Evolutionary conservation across 2,329 filamentous ascomycete genomes (phyloP), one percentile per base, ranked within the genome.

Genomic region (Pyricularia sp.): DNA sequence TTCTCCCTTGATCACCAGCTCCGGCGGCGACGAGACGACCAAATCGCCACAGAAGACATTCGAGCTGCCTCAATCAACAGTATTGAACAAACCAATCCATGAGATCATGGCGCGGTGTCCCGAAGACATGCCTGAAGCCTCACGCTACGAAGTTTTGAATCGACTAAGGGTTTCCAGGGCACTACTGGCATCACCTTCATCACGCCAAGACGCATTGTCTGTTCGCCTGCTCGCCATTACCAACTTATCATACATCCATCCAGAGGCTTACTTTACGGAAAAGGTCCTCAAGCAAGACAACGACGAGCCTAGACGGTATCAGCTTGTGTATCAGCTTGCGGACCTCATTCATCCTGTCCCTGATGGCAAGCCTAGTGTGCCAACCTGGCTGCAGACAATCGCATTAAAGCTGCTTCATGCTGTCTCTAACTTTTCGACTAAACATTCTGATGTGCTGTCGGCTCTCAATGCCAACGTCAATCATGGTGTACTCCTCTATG

Each of bases 401-500:
- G 92, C 93, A 9, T 83, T 99, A 68, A 86, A 88, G 67, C 86
- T 94, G 0, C 83, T 99, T 67, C 93, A 97, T 76, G 92, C 92
- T n/a, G 84, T 99, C 69, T 88, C 92, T 7, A 91, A 88, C 75
- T 92, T 92, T 76, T 90, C 91, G 74, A 82, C 85, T 69, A 94
- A 93, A 75, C 87, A 90, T 33, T 82, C 88, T 42, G 95, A 99
- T 77, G 90, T 99, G 28, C 89, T 93, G 71, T 89, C 92, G 61
- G 93, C 95, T n/a, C 82, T 99, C 61, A 97, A 93, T 75, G 92
- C 96, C 68, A 97, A 94, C 73, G 94, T 98, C 55, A 98, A 97
- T 74, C 96, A 99, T 74, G 96, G 95, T 17, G 91, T 98, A 33
- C 84, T 99, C 64, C 90, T 98, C 73, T 98, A 97, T 75, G 87